These are phyloP conservation scores for Colletotrichum cordylinicola DNA, from an alignment of 2,329 filamentous ascomycete genomes.

Conservation along the genomic window DNA sequence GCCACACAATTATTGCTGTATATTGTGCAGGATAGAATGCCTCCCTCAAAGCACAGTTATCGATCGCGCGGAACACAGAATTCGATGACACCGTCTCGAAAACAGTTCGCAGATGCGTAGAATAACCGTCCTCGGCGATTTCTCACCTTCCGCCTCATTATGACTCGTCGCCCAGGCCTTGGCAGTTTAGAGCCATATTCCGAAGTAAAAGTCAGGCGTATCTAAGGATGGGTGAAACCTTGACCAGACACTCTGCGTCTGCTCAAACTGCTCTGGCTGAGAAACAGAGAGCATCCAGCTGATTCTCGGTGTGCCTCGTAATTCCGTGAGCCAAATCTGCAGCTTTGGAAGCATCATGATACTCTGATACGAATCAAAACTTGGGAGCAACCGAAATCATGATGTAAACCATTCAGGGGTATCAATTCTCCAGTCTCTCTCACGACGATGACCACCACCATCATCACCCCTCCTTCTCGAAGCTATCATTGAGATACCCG, in stretches of 20 bases:
- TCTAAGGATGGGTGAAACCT: not conserved
- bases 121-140: not conserved
- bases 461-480: slow-evolving; percentile 60
- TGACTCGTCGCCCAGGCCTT: not conserved
- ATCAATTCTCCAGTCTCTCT: not conserved
- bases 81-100: not conserved
- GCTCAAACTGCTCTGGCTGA: not conserved
- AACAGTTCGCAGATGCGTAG: not conserved
- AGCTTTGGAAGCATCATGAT: not conserved
- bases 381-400: not conserved
- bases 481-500: slow-evolving; percentile 69
- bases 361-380: not conserved
- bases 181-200: not conserved
- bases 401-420: not conserved
- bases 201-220: not conserved
- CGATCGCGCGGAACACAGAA: not conserved
- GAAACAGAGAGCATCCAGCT: not conserved
- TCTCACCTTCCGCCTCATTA: not conserved
- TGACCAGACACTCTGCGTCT: not conserved
- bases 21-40: not conserved
- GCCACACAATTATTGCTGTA: not conserved
- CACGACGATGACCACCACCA: not conserved
- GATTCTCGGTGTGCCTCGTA: not conserved
- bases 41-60: not conserved
- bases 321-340: not conserved